Evolutionary conservation across 2,329 filamentous ascomycete species (phyloP).

Genomic region (Lachnellula hyalina): DNA sequence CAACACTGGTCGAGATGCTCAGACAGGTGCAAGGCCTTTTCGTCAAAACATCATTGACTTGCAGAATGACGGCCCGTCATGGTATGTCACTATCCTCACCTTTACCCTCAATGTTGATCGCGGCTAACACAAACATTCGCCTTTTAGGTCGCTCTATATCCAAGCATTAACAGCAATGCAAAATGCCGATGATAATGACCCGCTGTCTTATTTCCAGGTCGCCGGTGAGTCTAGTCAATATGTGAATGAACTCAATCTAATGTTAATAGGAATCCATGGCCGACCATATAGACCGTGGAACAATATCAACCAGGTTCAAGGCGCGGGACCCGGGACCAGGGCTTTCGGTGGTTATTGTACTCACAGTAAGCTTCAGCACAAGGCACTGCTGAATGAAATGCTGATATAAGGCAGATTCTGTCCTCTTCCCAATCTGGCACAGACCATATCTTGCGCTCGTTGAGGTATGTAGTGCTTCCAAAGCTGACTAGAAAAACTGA

Average conservation of each 20-base stretch:
- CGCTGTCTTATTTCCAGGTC: slow-evolving; percentile 17
- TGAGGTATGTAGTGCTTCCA: slow-evolving; percentile 39
- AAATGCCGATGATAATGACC: slow-evolving; percentile 3
- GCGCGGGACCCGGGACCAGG: background rate
- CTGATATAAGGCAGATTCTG: background rate
- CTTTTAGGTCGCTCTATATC: slow-evolving; percentile 16
- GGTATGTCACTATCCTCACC: background rate
- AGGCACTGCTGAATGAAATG: background rate
- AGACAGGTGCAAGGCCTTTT: slow-evolving; percentile 4
- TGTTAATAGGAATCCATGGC: slow-evolving; percentile 16
- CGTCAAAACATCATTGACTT: slow-evolving; percentile 12
- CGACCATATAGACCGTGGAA: slow-evolving; percentile 26
- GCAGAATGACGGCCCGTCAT: slow-evolving; percentile 8
- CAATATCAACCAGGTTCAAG: slow-evolving; percentile 10
- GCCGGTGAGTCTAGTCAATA: slow-evolving; percentile 9
- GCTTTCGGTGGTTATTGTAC: slow-evolving; percentile 27
- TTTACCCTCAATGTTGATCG: background rate
- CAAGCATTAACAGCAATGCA: slow-evolving; percentile 17
- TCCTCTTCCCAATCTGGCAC: slow-evolving; percentile 40
- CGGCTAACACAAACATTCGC: background rate
- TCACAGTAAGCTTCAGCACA: slow-evolving; percentile 17
- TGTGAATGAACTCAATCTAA: background rate
- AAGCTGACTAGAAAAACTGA: background rate
- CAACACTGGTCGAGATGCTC: slow-evolving; percentile 8
- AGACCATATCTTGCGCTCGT: slow-evolving; percentile 49